Evolutionary conservation across 805 yeast genomes (phyloP).

Genomic region (Phaffomyces opuntiae): DNA sequence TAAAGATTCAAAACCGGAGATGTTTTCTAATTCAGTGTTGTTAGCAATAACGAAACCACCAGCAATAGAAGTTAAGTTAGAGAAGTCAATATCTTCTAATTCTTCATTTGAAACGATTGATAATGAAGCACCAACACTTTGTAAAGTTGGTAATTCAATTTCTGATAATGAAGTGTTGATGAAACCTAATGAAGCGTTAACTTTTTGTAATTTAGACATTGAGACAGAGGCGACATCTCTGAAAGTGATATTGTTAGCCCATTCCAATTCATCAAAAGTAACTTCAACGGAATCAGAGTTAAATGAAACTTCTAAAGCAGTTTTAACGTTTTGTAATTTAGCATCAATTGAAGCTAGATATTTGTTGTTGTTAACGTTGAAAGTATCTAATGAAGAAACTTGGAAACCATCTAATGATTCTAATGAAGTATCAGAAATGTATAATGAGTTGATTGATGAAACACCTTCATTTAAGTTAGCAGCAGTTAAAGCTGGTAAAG

Average conservation of each 20-base stretch:
- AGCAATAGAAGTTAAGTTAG: conserved; percentile 64
- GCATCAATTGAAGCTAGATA: conserved; percentile 68
- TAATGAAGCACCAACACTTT: conserved; percentile 72
- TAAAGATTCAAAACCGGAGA: conserved; percentile 71
- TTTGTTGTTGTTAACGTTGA: conserved; percentile 88
- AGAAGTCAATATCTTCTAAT: conserved; percentile 61
- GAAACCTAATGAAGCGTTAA: conserved; percentile 81
- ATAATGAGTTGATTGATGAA: conserved; percentile 62
- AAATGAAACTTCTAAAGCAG: conserved; percentile 70
- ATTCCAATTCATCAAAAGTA: conserved; percentile 56
- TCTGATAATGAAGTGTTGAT: conserved; percentile 59
- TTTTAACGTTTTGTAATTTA: conserved; percentile 65
- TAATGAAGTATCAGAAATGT: conserved; percentile 69
- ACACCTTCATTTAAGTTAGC: conserved; percentile 68
- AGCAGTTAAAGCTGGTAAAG: conserved; percentile 75
- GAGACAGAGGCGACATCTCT: conserved; percentile 72
- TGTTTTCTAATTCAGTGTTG: conserved; percentile 62
- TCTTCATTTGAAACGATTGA: conserved; percentile 68
- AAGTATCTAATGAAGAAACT: conserved; percentile 38
- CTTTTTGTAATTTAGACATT: conserved; percentile 56
- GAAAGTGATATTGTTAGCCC: conserved; percentile 88
- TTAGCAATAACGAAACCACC: conserved; percentile 92
- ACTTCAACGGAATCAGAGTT: conserved; percentile 76
- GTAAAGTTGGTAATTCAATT: conserved; percentile 48
- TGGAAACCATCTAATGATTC: conserved; percentile 61